Base-by-base conservation (phyloP, 192 early-diverging fungal genomes). In the Coemansia sp. region DNA sequence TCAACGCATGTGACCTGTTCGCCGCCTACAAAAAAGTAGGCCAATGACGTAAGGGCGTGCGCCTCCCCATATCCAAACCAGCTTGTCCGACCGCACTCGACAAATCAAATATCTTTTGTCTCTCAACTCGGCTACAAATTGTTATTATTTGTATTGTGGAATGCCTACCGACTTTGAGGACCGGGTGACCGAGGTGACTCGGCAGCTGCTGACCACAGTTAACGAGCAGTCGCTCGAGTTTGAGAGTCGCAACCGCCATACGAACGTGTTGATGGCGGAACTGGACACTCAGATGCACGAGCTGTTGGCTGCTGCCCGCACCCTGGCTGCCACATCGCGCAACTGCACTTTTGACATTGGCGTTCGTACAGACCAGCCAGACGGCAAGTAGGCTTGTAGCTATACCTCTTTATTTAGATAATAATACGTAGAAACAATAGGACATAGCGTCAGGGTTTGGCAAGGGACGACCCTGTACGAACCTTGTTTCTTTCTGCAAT, bases 211-310 rank as follows among this genome's bases (percentile, higher is more conserved):
- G 49, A 69, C 55, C 14, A 59, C 72, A 1, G 27, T 68, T 19
- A 51, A 35, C 53, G 69, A 63, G 11, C 66, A 56, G 21, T 67
- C 72, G 21, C 43, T 21, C 17, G 66, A 71, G 43, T 53, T 66
- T 10, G 72, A 75, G 57, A 32, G 15, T 19, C 65, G 72, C 61
- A 52, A 22, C 62, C 27, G 35, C 15, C 43, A 57, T 32, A 37
- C 72, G 24, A 45, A 47, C 14, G 10, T 64, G 32, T 60, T 81
- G 1, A 50, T 75, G 21, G 72, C 72, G 3, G 78, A 81, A 56
- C 78, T 81, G 23, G 72, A 81, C 45, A 69, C 66, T 22, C 72
- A 81, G 60, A 55, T 60, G 23, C 59, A 60, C 23, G 69, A 67
- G 60, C 63, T 81, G 23, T 58, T 68, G 2, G 78, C 39, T 1